Base-by-base conservation (phyloP, 1,139 yeast species). In the Nadsonia starkeyi-henricii region DNA sequence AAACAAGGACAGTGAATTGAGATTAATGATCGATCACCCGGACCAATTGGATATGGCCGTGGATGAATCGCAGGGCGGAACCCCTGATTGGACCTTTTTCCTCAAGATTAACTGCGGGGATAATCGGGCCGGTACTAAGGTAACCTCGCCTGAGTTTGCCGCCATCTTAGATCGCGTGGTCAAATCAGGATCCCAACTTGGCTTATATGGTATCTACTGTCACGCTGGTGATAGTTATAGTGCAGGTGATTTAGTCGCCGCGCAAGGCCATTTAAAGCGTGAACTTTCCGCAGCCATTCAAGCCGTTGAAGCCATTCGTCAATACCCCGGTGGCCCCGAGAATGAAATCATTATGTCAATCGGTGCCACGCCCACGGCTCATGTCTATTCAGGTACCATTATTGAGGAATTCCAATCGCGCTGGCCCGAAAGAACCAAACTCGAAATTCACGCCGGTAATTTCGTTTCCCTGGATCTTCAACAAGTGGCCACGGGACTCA, bases 361-460 rank as follows among this genome's bases (percentile, higher is more conserved):
- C 15, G 94, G 94, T 15, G 88, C 93, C 1, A 82, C 94, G 0
- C 93, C 93, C 44, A 84, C 93, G 0, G 79, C 85, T 1, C 86
- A 81, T 57, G 77, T 85, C 0, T 69, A 83, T 2, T 70, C 68
- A 50, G 20, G 47, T 18, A 47, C 56, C n/a, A 58, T 57, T 42
- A 41, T 51, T 15, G 15, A 12, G 17, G 33, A 69, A 62, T 44
- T 52, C 64, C 44, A 55, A 50, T 44, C 37, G 50, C 52, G 42
- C 8, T 33, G n/a, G 23, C 36, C 44, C 42, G 19, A 28, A 19
- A 26, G 26, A 18, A 44, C 42, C 12, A 62, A 62, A 1, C 65
- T 84, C 47, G 94, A 84, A 57, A 62, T 84, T 19, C 94, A 84
- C 60, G 91, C 91, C 17, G 94, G 94, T 15, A 82, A 83, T 60